Percentiles rank a stretch among this genome's conserved stretches.
Evolutionary conservation across 805 yeast genomes (phyloP).

Genomic region (Zygotorulaspora sp.): DNA sequence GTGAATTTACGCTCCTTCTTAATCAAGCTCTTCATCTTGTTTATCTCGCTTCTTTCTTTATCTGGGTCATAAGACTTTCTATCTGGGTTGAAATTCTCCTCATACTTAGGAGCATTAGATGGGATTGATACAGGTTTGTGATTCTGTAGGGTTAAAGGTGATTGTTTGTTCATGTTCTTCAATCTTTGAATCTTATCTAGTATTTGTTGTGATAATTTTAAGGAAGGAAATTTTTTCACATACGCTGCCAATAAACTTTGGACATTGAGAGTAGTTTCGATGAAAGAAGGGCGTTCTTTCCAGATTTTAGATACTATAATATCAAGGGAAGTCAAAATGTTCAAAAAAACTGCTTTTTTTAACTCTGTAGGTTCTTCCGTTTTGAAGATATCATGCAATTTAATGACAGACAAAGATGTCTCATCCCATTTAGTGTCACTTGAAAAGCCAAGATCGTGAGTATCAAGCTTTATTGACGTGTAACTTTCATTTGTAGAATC

Average conservation of each 20-base stretch:
- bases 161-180: constrained; percentile 48
- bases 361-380: constrained; percentile 16
- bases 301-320: constrained; percentile 40
- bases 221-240: constrained; percentile 36
- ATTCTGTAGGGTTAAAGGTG: constrained; percentile 73
- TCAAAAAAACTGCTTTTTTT: constrained; percentile 25
- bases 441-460: constrained; percentile 19
- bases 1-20: constrained; percentile 90
- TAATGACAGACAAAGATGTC: constrained; percentile 11
- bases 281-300: constrained; percentile 58
- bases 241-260: constrained; percentile 40
- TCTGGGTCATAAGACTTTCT: constrained; percentile 87
- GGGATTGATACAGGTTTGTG: constrained; percentile 84
- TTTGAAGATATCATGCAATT: constrained; percentile 27
- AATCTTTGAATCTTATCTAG: constrained; percentile 47
- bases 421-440: constrained; percentile 9
- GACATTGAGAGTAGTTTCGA: constrained; percentile 54
- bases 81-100: constrained; percentile 94
- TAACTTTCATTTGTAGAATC: constrained; percentile 11
- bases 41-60: constrained; percentile 72
- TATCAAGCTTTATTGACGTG: constrained; percentile 22
- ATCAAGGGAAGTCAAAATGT: constrained; percentile 33
- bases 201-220: constrained; percentile 35
- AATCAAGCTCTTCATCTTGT: constrained; percentile 75
- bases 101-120: constrained; percentile 83